Conservation (phyloP, 495 filamentous ascomycete genomes). For the Penicillium antarcticum region DNA sequence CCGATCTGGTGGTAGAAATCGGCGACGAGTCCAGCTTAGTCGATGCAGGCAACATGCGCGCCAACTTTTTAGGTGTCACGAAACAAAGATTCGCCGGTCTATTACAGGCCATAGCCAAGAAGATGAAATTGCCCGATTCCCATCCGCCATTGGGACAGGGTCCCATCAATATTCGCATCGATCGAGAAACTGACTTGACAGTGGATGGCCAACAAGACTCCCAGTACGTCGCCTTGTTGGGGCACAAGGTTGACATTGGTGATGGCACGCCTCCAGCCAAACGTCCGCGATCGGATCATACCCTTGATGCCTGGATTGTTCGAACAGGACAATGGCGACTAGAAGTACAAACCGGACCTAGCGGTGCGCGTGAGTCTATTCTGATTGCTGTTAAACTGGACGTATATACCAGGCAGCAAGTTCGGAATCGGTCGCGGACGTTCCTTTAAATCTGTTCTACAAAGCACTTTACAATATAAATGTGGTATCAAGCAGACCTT, state of each 20-base stretch:
- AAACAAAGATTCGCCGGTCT: conserved; percentile 68
- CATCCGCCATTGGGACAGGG: conserved; percentile 1
- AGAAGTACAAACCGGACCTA: conserved; percentile 52
- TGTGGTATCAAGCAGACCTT: conserved; percentile 3
- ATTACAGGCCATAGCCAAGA: conserved; percentile 76
- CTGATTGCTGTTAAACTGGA: conserved; percentile 81
- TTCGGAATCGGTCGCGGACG: conserved; percentile 61
- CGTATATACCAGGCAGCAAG: conserved; percentile 62
- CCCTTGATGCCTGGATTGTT: conserved; percentile 59
- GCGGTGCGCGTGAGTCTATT: conserved; percentile 50
- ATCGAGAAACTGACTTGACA: conserved; percentile 62
- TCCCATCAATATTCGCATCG: conserved; percentile 61
- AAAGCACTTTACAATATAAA: background rate
- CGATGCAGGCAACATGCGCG: conserved; percentile 52
- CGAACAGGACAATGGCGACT: conserved; percentile 79
- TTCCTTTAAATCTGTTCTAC: conserved; percentile 51
- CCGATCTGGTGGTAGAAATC: conserved; percentile 79
- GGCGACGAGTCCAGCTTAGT: conserved; percentile 64
- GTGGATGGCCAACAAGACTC: conserved; percentile 58
- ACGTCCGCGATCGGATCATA: conserved; percentile 41
- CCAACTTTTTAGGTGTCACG: conserved; percentile 67
- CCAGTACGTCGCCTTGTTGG: background rate
- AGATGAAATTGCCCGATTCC: conserved; percentile 61
- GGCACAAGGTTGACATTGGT: conserved; percentile 3
- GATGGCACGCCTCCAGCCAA: conserved; percentile 38